Conservation (phyloP, 306 rosid genomes). For the Cucurbita moschata region DNA sequence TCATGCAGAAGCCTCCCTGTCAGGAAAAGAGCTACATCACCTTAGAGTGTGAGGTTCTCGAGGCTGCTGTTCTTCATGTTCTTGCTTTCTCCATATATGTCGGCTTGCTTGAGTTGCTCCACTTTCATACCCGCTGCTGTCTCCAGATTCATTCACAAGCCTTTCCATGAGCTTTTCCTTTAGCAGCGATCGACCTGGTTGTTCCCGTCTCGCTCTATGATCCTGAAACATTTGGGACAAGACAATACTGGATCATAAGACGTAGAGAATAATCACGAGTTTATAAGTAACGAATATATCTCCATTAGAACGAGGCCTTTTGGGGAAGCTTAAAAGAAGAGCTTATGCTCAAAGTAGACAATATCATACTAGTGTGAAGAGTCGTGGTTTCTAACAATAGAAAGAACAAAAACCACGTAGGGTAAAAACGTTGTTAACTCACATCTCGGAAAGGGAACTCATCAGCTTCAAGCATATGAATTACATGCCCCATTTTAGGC, state of each 20-base stretch:
- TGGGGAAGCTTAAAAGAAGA: too few species aligned
- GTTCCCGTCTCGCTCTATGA: slow-evolving; percentile 32
- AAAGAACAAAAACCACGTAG: too few species aligned
- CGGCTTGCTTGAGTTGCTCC: slow-evolving; percentile 21
- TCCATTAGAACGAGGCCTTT: too few species aligned
- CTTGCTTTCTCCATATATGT: slow-evolving; percentile 28
- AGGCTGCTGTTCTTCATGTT: slow-evolving; percentile 6
- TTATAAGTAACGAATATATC: too few species aligned
- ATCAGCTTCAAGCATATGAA: slow-evolving; percentile 57
- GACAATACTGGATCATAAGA: neutral
- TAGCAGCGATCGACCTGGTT: slow-evolving; percentile 21
- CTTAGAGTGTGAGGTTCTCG: slow-evolving; percentile 1
- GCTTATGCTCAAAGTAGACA: too few species aligned
- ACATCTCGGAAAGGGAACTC: slow-evolving; percentile 56
- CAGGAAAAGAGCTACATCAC: slow-evolving; percentile 4
- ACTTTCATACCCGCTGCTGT: slow-evolving; percentile 52
- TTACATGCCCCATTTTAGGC: slow-evolving; percentile 53
- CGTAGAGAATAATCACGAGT: neutral
- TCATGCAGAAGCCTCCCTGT: neutral
- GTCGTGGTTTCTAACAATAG: too few species aligned
- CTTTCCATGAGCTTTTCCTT: slow-evolving; percentile 18
- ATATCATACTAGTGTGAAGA: too few species aligned
- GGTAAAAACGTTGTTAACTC: slow-evolving; percentile 10
- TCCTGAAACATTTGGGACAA: slow-evolving; percentile 22
- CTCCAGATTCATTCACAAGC: slow-evolving; percentile 40